These are phyloP conservation scores for Hirsutella thompsonii DNA, from an alignment of 2,329 filamentous ascomycete species.

Conservation along the genomic window DNA sequence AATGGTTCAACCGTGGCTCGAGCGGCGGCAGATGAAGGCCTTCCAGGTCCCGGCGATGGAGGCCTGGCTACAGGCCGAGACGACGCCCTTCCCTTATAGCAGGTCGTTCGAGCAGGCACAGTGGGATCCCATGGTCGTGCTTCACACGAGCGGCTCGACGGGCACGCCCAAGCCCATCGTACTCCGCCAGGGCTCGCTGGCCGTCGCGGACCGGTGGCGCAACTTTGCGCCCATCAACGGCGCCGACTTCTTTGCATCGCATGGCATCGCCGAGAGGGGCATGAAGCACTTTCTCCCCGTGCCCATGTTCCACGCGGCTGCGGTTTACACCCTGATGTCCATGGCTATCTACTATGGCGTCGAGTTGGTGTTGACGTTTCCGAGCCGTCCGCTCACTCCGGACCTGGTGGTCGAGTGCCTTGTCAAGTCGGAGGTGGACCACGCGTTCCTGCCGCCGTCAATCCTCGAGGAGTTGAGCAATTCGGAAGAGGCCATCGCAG, in stretches of 20 bases:
- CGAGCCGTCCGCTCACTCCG: constrained; percentile 18
- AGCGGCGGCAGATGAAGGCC: constrained; percentile 19
- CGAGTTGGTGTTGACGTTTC: constrained; percentile 15
- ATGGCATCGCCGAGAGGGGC: constrained; percentile 2
- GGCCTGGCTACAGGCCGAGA: constrained; percentile 17
- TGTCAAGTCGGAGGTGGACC: constrained; percentile 13
- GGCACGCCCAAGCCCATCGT: constrained; percentile 20
- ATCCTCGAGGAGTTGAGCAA: constrained; percentile 29
- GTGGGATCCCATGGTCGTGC: constrained; percentile 4
- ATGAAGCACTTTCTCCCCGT: constrained; percentile 10
- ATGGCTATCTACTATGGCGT: constrained; percentile 15
- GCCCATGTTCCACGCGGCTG: constrained; percentile 26
- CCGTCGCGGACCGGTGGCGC: constrained; percentile 18
- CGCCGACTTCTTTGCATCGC: neutral
- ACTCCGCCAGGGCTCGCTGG: constrained; percentile 22
- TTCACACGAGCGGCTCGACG: constrained; percentile 8
- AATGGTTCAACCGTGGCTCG: constrained; percentile 6
- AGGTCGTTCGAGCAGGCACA: constrained; percentile 4
- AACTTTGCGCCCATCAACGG: constrained; percentile 6
- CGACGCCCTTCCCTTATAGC: constrained; percentile 11
- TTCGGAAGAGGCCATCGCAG: constrained; percentile 13
- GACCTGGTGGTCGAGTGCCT: constrained; percentile 20
- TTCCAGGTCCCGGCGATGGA: constrained; percentile 19
- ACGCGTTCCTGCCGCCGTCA: constrained; percentile 21
- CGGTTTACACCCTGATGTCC: constrained; percentile 10